Percentiles rank a stretch among this genome's conserved stretches.
Conservation (phyloP, 306 rosid genomes). For the Rosa lucieae region DNA sequence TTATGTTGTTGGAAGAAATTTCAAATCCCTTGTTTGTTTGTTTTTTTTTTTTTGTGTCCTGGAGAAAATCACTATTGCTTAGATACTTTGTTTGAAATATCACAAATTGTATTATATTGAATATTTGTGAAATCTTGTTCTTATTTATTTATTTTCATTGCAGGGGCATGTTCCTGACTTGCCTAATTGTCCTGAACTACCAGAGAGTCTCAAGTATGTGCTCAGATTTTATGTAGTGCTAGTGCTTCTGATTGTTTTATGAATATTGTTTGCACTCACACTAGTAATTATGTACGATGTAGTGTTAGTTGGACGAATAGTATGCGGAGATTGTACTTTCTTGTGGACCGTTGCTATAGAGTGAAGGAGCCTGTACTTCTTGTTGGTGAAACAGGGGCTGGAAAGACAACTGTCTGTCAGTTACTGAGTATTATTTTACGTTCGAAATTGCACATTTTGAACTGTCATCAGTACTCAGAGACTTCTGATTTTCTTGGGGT, state of each 20-base stretch:
- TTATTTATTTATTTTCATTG: conserved; percentile 10
- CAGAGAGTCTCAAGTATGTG: conserved; percentile 49
- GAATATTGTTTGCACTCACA: neutral
- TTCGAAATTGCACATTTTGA: conserved; percentile 68
- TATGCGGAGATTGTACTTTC: conserved; percentile 76
- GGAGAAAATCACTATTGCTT: too few species aligned
- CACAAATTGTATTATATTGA: conserved; percentile 6
- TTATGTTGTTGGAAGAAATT: neutral
- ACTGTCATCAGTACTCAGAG: conserved; percentile 95
- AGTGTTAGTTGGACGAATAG: conserved; percentile 66
- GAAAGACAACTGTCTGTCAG: conserved; percentile 97
- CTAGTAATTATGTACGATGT: conserved; percentile 33
- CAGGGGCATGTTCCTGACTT: conserved; percentile 35
- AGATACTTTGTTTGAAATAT: neutral
- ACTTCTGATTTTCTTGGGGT: conserved; percentile 99
- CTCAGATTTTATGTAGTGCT: neutral
- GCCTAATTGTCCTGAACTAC: conserved; percentile 32
- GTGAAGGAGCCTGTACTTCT: conserved; percentile 87
- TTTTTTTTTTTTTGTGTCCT: neutral
- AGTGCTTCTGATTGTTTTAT: neutral
- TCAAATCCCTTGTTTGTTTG: neutral
- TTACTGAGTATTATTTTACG: conserved; percentile 63
- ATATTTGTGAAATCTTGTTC: conserved; percentile 1
- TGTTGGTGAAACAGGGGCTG: conserved; percentile 98
- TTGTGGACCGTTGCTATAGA: conserved; percentile 72